Percentiles rank a stretch among this genome's conserved stretches.
Evolutionary conservation across 1,139 yeast species (phyloP).

Genomic region (Nakaseomyces kungkrabaensis): DNA sequence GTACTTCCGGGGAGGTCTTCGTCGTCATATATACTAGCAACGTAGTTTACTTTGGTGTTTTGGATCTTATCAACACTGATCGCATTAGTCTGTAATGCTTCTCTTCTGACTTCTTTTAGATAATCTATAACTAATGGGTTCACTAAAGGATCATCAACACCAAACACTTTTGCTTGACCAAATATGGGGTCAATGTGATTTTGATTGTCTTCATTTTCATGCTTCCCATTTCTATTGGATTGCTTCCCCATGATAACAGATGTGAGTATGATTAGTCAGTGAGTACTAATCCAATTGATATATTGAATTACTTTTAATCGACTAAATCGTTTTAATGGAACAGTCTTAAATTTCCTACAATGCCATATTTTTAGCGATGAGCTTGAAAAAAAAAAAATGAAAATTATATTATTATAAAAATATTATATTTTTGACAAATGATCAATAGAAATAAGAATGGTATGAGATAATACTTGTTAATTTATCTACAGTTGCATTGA

Average conservation of each 20-base stretch:
- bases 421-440: too few relatives aligned
- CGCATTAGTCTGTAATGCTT: constrained; percentile 23
- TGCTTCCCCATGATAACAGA: background rate
- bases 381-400: too few relatives aligned
- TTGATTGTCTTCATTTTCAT: constrained; percentile 4
- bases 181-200: constrained; percentile 18
- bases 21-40: constrained; percentile 21
- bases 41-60: constrained; percentile 1
- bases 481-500: too few relatives aligned
- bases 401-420: too few relatives aligned
- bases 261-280: background rate
- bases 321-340: too few relatives aligned
- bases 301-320: too few relatives aligned
- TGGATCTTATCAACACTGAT: constrained; percentile 4
- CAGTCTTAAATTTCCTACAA: too few relatives aligned
- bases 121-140: constrained; percentile 22
- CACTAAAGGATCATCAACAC: constrained; percentile 17
- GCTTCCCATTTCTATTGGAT: background rate
- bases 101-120: constrained; percentile 19
- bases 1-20: constrained; percentile 9
- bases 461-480: too few relatives aligned
- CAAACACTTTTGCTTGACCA: constrained; percentile 26
- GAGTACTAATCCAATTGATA: too few relatives aligned
- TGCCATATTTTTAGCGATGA: too few relatives aligned
- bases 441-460: too few relatives aligned